A percentile compares a stretch with the other conserved stretches of the same genome.
Evolutionary conservation across 1,284 basidiomycete genomes (phyloP).

Genomic region (Leccinum subspadiceum): DNA sequence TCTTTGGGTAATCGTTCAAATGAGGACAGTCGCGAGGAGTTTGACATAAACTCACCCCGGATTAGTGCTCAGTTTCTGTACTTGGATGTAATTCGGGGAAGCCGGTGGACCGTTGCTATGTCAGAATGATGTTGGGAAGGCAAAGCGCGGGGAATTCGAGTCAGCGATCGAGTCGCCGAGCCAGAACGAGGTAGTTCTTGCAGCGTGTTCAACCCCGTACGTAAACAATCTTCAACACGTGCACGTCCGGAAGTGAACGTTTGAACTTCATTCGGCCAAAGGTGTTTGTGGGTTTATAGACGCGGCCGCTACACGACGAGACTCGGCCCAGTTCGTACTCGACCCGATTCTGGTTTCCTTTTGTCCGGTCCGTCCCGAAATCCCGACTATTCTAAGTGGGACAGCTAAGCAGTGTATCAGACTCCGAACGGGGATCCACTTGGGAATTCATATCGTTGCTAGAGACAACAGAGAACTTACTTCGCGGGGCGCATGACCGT

Average conservation of each 20-base stretch:
- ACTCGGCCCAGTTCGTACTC: slow-evolving; percentile 14
- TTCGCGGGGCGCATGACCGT: slow-evolving; percentile 11
- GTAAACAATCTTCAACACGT: slow-evolving; percentile 30
- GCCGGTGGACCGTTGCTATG: slow-evolving; percentile 27
- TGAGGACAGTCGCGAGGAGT: slow-evolving; percentile 11
- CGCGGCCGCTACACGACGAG: slow-evolving; percentile 19
- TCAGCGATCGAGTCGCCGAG: slow-evolving; percentile 29
- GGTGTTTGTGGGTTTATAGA: slow-evolving; percentile 16
- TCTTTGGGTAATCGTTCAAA: slow-evolving; percentile 17
- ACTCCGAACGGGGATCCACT: slow-evolving; percentile 20
- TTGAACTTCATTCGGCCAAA: slow-evolving; percentile 18
- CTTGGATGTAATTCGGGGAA: slow-evolving; percentile 8
- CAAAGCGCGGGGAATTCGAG: slow-evolving; percentile 21
- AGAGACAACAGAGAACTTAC: slow-evolving; percentile 26
- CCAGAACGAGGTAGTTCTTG: slow-evolving; percentile 24
- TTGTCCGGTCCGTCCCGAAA: slow-evolving; percentile 15
- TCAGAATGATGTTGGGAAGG: slow-evolving; percentile 16
- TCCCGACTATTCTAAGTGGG: slow-evolving; percentile 2
- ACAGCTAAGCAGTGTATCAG: slow-evolving; percentile 2
- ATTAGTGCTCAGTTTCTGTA: slow-evolving; percentile 15
- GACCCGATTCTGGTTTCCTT: slow-evolving; percentile 9
- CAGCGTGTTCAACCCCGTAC: slow-evolving; percentile 25
- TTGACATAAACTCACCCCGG: slow-evolving; percentile 25
- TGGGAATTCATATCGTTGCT: slow-evolving; percentile 27
- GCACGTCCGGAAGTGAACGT: slow-evolving; percentile 24